Conservation (phyloP, 768 basidiomycete species). For the Rhizopogon vulgaris region DNA sequence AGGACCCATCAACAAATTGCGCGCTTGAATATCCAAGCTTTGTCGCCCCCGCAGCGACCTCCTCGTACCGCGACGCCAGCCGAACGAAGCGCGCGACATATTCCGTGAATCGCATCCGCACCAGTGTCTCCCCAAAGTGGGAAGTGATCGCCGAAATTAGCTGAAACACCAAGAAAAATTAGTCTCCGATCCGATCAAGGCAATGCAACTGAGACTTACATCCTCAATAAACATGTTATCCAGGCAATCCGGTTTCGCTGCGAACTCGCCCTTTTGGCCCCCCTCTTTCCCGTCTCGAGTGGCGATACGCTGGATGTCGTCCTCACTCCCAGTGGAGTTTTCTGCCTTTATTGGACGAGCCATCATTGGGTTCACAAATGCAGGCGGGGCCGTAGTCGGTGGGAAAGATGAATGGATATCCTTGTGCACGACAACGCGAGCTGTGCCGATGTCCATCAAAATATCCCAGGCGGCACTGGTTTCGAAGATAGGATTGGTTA, state of each 20-base stretch:
- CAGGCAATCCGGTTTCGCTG: constrained; percentile 51
- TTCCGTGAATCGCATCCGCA: constrained; percentile 85
- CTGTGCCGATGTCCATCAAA: constrained; percentile 84
- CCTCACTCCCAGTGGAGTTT: constrained; percentile 55
- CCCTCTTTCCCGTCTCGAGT: constrained; percentile 48
- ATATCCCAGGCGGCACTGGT: constrained; percentile 86
- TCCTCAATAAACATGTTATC: constrained; percentile 94
- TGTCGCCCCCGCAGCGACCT: constrained; percentile 66
- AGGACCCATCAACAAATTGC: constrained; percentile 36
- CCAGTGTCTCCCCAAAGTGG: constrained; percentile 86
- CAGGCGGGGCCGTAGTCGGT: constrained; percentile 32
- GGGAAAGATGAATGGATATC: constrained; percentile 67
- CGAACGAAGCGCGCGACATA: constrained; percentile 85
- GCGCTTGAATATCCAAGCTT: constrained; percentile 65
- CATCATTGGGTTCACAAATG: constrained; percentile 38
- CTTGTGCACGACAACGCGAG: constrained; percentile 81
- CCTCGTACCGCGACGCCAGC: constrained; percentile 87
- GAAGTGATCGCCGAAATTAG: constrained; percentile 82
- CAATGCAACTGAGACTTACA: constrained; percentile 39
- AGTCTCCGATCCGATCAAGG: not conserved
- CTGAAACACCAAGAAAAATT: constrained; percentile 32
- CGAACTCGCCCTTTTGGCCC: constrained; percentile 44
- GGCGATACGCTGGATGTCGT: constrained; percentile 56
- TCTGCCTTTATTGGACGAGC: constrained; percentile 60
- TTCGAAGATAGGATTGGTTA: constrained; percentile 96